A percentile compares a stretch with the other conserved stretches of the same genome.
Conservation (phyloP, 805 yeast genomes). For the Candida tibetensis region DNA sequence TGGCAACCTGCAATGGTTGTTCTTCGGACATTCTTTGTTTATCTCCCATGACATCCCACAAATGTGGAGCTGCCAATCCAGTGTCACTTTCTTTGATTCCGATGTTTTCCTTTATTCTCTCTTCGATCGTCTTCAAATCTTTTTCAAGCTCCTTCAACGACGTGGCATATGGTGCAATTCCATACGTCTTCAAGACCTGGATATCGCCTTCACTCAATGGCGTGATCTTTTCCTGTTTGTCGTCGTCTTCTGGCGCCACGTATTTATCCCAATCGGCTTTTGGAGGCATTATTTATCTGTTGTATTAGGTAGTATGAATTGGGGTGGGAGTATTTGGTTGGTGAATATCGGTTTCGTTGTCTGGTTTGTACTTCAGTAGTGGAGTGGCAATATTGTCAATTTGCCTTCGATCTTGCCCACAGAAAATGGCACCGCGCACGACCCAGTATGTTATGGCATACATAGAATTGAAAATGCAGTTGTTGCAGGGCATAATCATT, state of each 20-base stretch:
- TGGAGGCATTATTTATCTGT: constrained; percentile 67
- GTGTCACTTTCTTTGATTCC: constrained; percentile 96
- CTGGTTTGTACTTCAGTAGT: not conserved
- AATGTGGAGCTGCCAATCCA: constrained; percentile 93
- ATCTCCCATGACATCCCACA: constrained; percentile 98
- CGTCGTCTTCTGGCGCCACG: constrained; percentile 77
- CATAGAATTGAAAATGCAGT: too few species aligned
- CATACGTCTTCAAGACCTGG: constrained; percentile 94
- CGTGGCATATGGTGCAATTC: constrained; percentile 93
- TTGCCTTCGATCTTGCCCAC: not conserved
- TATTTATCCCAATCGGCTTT: constrained; percentile 99
- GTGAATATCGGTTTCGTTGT: not conserved
- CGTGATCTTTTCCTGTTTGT: constrained; percentile 66
- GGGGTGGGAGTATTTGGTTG: constrained; percentile 1
- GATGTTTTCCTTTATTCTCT: constrained; percentile 87
- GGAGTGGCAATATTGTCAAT: not conserved
- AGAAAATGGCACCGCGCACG: too few species aligned
- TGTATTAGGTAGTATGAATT: too few species aligned
- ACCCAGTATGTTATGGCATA: too few species aligned
- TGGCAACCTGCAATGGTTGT: constrained; percentile 95
- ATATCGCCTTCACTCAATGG: constrained; percentile 96
- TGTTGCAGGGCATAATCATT: too few species aligned
- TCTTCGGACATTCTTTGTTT: constrained; percentile 89
- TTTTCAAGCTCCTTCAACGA: constrained; percentile 78
- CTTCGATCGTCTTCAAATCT: constrained; percentile 81